Percentiles rank a stretch among this genome's conserved stretches.
Conservation (phyloP, 257 asterid species). For the Knoxia roxburghii region DNA sequence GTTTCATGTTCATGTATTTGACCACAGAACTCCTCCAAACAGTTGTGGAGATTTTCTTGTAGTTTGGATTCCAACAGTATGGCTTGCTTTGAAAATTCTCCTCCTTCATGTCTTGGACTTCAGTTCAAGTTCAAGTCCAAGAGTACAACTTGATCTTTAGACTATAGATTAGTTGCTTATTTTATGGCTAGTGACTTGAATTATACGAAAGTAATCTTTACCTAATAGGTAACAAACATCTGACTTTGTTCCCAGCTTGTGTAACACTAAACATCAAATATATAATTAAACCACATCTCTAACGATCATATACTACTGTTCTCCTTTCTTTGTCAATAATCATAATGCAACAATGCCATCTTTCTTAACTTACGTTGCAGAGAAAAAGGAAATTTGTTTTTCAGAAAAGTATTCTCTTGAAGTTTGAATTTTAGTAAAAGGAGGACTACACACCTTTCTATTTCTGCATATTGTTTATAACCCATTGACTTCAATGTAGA, state of each 20-base stretch:
- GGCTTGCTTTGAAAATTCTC: too few relatives aligned
- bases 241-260: constrained; percentile 4
- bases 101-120: too few relatives aligned
- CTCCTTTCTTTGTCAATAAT: too few relatives aligned
- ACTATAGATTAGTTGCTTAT: background rate
- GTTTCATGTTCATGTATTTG: background rate
- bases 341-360: too few relatives aligned
- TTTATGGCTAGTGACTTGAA: constrained; percentile 10
- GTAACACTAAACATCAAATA: background rate
- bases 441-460: background rate
- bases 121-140: background rate
- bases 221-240: constrained; percentile 19
- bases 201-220: constrained; percentile 8
- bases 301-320: too few relatives aligned
- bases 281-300: too few relatives aligned
- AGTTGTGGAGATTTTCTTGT: background rate
- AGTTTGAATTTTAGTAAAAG: background rate
- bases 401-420: background rate
- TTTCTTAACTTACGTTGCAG: background rate
- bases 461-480: background rate
- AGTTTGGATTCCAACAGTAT: background rate
- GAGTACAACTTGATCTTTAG: background rate
- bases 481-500: background rate
- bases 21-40: too few relatives aligned
- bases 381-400: background rate